Conservation (phyloP, 2,329 filamentous ascomycete genomes). For the Colletotrichum shisoi region DNA sequence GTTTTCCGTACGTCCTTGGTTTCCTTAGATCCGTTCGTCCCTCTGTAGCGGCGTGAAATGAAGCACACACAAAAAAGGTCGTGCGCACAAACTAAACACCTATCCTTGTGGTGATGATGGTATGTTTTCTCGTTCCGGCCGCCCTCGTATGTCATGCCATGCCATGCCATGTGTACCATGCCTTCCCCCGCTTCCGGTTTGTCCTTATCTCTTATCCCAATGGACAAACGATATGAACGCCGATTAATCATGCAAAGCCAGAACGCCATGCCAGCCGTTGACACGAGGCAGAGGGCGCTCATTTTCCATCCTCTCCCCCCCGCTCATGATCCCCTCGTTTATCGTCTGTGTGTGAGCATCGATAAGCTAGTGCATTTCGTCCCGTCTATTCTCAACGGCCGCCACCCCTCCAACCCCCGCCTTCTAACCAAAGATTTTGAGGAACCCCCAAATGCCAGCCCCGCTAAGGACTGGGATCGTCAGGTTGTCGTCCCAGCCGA, state of each 20-base stretch:
- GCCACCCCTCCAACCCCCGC: conserved; percentile 55
- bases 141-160: conserved; percentile 29
- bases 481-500: conserved; percentile 95
- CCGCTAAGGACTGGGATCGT: conserved; percentile 94
- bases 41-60: conserved; percentile 17
- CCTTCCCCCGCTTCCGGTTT: background rate
- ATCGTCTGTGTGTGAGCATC: conserved; percentile 25
- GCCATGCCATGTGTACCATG: conserved; percentile 19
- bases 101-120: conserved; percentile 28
- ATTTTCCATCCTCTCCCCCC: conserved; percentile 14
- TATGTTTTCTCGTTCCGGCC: conserved; percentile 29
- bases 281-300: conserved; percentile 16
- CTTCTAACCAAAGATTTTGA: conserved; percentile 78
- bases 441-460: conserved; percentile 86
- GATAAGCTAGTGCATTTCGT: conserved; percentile 22
- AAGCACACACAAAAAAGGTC: background rate
- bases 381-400: conserved; percentile 20
- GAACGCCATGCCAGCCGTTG: conserved; percentile 29
- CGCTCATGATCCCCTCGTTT: conserved; percentile 28
- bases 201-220: conserved; percentile 14
- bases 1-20: conserved; percentile 13
- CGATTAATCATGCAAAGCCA: conserved; percentile 35
- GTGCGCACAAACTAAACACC: conserved; percentile 31
- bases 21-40: conserved; percentile 24
- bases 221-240: conserved; percentile 30